Evolutionary conservation across 352 stramenopile species (phyloP).

Genomic region (Aphanomyces stellatus): DNA sequence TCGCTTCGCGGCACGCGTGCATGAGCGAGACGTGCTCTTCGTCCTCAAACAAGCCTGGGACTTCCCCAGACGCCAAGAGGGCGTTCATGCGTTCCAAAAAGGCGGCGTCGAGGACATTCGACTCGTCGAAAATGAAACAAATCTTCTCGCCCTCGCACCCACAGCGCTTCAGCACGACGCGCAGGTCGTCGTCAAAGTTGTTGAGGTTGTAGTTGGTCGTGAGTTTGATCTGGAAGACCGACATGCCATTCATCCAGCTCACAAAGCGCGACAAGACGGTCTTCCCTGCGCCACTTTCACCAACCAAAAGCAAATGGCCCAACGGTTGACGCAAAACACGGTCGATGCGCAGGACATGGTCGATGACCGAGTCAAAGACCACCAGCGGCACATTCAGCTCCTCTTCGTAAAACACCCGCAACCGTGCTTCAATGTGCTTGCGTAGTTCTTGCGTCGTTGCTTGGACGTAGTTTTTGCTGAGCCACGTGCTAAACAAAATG

Average conservation of each 20-base stretch:
- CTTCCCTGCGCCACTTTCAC: slow-evolving; percentile 98
- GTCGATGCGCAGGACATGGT: slow-evolving; percentile 98
- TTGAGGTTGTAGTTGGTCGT: slow-evolving; percentile 98
- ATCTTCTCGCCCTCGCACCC: slow-evolving; percentile 98
- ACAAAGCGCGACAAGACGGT: slow-evolving; percentile 99
- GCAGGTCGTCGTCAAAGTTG: slow-evolving; percentile 99
- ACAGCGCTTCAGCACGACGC: slow-evolving; percentile 94
- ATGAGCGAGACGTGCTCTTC: slow-evolving; percentile 98
- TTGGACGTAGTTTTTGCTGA: slow-evolving; percentile 96
- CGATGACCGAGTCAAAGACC: slow-evolving; percentile 99
- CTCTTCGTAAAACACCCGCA: slow-evolving; percentile 99
- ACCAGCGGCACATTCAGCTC: slow-evolving; percentile 99
- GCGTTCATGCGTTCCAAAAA: slow-evolving; percentile 99
- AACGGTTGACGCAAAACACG: slow-evolving; percentile 97
- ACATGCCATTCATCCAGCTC: slow-evolving; percentile 99
- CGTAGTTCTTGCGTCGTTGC: slow-evolving; percentile 90
- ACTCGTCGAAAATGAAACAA: slow-evolving; percentile 99
- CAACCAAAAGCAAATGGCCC: slow-evolving; percentile 97
- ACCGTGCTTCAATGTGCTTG: slow-evolving; percentile 93
- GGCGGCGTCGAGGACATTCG: slow-evolving; percentile 95
- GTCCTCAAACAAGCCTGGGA: slow-evolving; percentile 99
- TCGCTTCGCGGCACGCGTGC: slow-evolving; percentile 90
- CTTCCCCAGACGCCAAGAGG: slow-evolving; percentile 97
- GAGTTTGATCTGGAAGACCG: slow-evolving; percentile 99
- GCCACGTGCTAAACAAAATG: slow-evolving; percentile 98